A percentile compares a stretch with the other conserved stretches of the same genome.
Evolutionary conservation across 768 basidiomycete species (phyloP).

Genomic region (Strobilomyces dryophilus): DNA sequence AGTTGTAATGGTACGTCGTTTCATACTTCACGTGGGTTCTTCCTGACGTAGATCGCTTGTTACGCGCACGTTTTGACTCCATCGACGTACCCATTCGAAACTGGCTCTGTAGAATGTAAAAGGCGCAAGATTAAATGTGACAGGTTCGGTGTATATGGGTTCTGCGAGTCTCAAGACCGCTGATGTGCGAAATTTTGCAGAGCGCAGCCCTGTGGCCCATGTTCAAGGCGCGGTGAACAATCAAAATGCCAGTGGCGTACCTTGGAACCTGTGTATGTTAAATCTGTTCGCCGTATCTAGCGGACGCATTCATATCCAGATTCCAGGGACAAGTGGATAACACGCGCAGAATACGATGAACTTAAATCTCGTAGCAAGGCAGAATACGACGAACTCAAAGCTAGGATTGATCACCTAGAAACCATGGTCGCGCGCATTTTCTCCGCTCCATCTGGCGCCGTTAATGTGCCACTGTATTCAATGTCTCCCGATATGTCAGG

Average conservation of each 20-base stretch:
- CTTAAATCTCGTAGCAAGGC: slow-evolving; percentile 48
- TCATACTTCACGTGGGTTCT: slow-evolving; percentile 20
- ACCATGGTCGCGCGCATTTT: slow-evolving; percentile 43
- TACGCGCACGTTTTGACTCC: background rate
- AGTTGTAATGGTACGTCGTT: slow-evolving; percentile 72
- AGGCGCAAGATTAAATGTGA: slow-evolving; percentile 87
- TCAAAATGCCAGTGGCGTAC: slow-evolving; percentile 80
- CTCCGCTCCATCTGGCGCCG: slow-evolving; percentile 24
- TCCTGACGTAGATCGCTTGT: slow-evolving; percentile 11
- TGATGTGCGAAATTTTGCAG: slow-evolving; percentile 38
- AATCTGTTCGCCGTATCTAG: background rate
- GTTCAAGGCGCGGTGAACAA: slow-evolving; percentile 75
- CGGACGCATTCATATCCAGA: slow-evolving; percentile 10
- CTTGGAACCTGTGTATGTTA: slow-evolving; percentile 72
- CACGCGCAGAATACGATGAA: slow-evolving; percentile 72
- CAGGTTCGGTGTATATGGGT: slow-evolving; percentile 44
- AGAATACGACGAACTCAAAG: slow-evolving; percentile 53
- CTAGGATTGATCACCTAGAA: slow-evolving; percentile 60
- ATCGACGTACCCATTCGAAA: background rate
- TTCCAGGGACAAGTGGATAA: slow-evolving; percentile 75
- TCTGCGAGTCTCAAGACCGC: slow-evolving; percentile 4
- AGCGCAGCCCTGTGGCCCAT: slow-evolving; percentile 78
- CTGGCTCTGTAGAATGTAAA: slow-evolving; percentile 62
- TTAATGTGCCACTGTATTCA: slow-evolving; percentile 28
- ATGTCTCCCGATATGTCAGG: slow-evolving; percentile 30